These are phyloP conservation scores for Eucalyptus urophylla DNA, from an alignment of 345 rosid genomes.

Conservation along the genomic window DNA sequence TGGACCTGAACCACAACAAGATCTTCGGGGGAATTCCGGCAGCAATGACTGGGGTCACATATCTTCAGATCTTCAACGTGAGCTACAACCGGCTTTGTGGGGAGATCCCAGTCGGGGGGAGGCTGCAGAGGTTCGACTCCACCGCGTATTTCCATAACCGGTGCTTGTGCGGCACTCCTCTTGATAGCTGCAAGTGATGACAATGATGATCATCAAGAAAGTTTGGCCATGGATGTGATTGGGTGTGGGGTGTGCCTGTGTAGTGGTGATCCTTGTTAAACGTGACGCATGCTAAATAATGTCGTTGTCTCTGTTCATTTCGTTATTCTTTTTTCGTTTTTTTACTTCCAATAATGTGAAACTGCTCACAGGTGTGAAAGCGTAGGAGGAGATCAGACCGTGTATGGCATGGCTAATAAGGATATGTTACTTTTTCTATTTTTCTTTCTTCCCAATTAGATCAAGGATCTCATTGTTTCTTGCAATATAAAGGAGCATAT, in stretches of 20 bases:
- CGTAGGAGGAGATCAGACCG: neutral
- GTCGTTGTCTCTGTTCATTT: neutral
- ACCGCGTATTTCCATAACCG: constrained; percentile 1
- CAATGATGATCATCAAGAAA: neutral
- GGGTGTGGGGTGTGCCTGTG: neutral
- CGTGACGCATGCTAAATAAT: neutral
- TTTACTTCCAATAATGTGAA: neutral
- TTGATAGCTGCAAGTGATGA: neutral
- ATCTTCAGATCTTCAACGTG: neutral
- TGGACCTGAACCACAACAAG: constrained; percentile 3
- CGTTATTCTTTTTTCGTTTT: neutral
- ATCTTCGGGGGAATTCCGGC: neutral
- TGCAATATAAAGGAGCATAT: neutral
- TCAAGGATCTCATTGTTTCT: neutral
- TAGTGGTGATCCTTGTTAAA: neutral
- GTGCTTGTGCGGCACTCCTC: constrained; percentile 9
- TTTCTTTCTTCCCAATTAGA: neutral
- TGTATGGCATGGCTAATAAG: neutral
- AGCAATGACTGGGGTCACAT: neutral
- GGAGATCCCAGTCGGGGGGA: constrained; percentile 6
- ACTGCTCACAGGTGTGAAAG: neutral
- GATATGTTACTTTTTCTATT: neutral
- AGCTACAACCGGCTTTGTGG: constrained; percentile 8
- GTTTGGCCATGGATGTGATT: neutral
- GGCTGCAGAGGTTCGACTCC: neutral